A percentile compares a stretch with the other conserved stretches of the same genome.
These are phyloP conservation scores for Chara braunii DNA, from an alignment of 139 green algal species.

Conservation along the genomic window DNA sequence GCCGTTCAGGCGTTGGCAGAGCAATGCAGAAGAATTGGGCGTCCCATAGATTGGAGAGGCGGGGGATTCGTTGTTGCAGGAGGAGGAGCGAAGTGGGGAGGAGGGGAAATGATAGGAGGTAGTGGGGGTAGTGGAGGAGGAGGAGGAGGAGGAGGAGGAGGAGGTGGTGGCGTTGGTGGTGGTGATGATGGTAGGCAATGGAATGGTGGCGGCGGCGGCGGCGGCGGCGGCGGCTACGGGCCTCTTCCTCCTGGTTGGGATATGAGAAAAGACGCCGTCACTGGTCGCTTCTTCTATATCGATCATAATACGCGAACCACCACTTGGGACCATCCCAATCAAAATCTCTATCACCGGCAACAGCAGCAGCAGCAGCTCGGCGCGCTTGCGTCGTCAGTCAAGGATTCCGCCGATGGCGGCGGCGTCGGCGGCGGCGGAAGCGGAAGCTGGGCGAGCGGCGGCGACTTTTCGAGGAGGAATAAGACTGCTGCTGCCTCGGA, in stretches of 20 bases:
- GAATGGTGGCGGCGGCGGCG: not conserved
- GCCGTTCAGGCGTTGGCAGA: conserved; percentile 60
- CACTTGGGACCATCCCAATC: conserved; percentile 64
- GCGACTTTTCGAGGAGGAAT: too few species aligned
- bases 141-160: not conserved
- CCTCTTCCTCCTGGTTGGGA: conserved; percentile 74
- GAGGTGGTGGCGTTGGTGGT: not conserved
- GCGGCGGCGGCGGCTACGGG: not conserved
- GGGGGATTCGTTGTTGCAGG: not conserved
- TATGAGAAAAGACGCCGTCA: conserved; percentile 61
- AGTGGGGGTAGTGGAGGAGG: not conserved
- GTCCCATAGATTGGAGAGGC: not conserved
- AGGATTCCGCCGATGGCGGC: too few species aligned
- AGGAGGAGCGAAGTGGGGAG: not conserved
- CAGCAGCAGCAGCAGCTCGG: not conserved
- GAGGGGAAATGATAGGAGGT: not conserved
- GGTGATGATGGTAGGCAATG: not conserved
- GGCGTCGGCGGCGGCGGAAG: not conserved
- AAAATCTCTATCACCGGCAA: not conserved
- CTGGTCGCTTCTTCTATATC: conserved; percentile 82
- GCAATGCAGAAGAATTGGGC: conserved; percentile 42
- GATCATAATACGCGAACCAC: conserved; percentile 87
- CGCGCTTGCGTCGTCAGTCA: too few species aligned
- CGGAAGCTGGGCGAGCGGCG: not conserved
- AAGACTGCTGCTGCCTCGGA: too few species aligned